A percentile compares a stretch with the other conserved stretches of the same genome.
Evolutionary conservation across 1,284 basidiomycete species (phyloP).

Genomic region (Trametes sp.): DNA sequence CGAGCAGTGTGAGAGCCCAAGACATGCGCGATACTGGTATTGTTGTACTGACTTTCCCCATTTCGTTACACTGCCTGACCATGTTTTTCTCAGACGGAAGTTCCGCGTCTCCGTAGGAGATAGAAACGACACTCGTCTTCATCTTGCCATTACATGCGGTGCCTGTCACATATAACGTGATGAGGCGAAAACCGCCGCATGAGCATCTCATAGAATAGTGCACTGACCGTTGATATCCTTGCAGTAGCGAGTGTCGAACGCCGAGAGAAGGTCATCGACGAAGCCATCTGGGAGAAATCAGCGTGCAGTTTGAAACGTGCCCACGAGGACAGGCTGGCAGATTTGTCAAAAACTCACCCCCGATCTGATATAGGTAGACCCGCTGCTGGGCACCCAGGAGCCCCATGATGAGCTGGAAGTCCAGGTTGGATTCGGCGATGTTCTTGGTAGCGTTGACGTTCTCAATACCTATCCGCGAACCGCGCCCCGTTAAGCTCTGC

Average conservation of each 20-base stretch:
- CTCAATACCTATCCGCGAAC: slow-evolving; percentile 9
- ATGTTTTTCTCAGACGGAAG: slow-evolving; percentile 50
- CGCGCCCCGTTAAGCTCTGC: not conserved
- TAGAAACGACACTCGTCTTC: slow-evolving; percentile 60
- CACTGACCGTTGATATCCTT: slow-evolving; percentile 23
- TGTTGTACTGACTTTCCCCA: slow-evolving; percentile 43
- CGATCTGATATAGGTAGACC: slow-evolving; percentile 55
- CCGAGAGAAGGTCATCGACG: slow-evolving; percentile 26
- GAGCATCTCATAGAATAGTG: not conserved
- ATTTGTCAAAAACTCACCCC: slow-evolving; percentile 40
- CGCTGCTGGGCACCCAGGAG: slow-evolving; percentile 37
- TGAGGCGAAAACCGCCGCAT: not conserved
- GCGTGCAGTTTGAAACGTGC: not conserved
- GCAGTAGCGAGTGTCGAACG: slow-evolving; percentile 28
- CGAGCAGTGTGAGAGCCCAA: too few species aligned
- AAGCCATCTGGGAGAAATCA: slow-evolving; percentile 16
- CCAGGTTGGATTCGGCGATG: slow-evolving; percentile 57
- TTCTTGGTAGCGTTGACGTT: slow-evolving; percentile 35
- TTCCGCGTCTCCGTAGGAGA: slow-evolving; percentile 60
- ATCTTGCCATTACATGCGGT: slow-evolving; percentile 29
- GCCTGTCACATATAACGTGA: not conserved
- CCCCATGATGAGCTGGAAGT: slow-evolving; percentile 27
- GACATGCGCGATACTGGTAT: too few species aligned
- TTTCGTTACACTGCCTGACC: slow-evolving; percentile 61
- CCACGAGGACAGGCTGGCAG: too few species aligned